A percentile compares a stretch with the other conserved stretches of the same genome.
Conservation (phyloP, 768 basidiomycete species). For the Cubamyces sp. region DNA sequence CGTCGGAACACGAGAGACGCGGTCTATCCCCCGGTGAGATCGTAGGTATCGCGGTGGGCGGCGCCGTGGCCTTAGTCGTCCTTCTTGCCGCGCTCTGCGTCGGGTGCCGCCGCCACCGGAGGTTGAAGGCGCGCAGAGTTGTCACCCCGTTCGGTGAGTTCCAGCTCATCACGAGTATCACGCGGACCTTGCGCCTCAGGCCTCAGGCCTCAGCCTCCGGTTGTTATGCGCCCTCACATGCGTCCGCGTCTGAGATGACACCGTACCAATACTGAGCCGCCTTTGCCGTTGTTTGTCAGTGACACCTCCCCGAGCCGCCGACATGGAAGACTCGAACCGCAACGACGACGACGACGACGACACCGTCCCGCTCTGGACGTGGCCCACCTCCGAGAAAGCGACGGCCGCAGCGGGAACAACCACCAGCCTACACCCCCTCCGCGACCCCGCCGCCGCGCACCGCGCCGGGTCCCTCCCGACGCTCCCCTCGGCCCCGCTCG, state of each 20-base stretch:
- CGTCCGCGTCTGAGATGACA: not conserved
- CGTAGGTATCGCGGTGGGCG: not conserved
- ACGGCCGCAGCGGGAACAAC: no score
- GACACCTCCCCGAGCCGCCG: not conserved
- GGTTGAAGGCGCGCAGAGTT: not conserved
- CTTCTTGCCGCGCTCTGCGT: not conserved
- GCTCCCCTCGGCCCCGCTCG: no score
- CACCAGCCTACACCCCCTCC: no score
- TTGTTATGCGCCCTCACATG: no score
- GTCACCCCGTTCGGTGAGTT: slow-evolving; percentile 3
- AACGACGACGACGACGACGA: not conserved
- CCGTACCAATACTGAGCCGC: not conserved
- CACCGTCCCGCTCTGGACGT: no score
- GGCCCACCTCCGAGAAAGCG: no score
- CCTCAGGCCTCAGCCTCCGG: no score
- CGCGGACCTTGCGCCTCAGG: no score
- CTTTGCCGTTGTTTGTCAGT: not conserved
- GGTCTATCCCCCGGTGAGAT: not conserved
- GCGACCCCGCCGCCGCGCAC: no score
- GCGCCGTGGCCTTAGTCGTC: not conserved
- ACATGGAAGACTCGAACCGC: not conserved
- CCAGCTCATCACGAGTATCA: no score
- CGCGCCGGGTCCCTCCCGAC: no score
- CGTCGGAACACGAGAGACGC: not conserved
- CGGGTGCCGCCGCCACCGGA: not conserved